Evolutionary conservation across 495 filamentous ascomycete species (phyloP), one percentile per base, ranked within the genome.

Genomic region (Halenospora varia): DNA sequence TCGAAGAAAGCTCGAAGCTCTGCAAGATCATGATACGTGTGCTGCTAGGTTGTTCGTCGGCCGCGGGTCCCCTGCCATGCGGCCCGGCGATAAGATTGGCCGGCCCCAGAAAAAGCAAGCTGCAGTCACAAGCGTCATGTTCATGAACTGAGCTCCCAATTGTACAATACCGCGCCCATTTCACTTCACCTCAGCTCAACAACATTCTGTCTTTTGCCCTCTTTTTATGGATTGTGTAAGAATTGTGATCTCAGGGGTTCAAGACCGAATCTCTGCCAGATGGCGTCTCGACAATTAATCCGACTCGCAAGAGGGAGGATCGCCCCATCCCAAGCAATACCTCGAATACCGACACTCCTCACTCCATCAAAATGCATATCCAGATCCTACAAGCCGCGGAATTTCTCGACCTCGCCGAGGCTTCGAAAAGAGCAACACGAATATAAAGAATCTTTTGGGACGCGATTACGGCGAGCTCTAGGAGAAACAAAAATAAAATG

Each of bases 401-500:
- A 70, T 19, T 74, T 73, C 40, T 79, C 70, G 54, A 69, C 74
- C 52, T 73, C 73, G 49, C 62, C 69, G 56, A 74, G 68, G 54
- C 68, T 48, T 10, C 60, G 66, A 26, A 68, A 49, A 66, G 55
- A 72, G 66, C 70, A 71, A 60, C 62, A 62, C 46, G 62, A 75
- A 44, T 75, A 75, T 22, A 80, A 77, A 55, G 78, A 82, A 35
- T 81, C 85, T 4, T 92, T 90, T 70, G 68, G 80, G 20, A 81
- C 80, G 53, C 73, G 83, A 42, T 74, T 84, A 59, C 82, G 81
- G 48, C 77, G 81, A 41, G 87, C 86, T 9, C 76, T 89, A 59
- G 72, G 78, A 54, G 76, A 86, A 58, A 95, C 89, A 25, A 94
- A 87, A 63, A 81, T 96, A 50, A 82, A 89, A 79, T 98, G 94